Conservation (phyloP, 352 stramenopile species). For the Pythium rishiriense region DNA sequence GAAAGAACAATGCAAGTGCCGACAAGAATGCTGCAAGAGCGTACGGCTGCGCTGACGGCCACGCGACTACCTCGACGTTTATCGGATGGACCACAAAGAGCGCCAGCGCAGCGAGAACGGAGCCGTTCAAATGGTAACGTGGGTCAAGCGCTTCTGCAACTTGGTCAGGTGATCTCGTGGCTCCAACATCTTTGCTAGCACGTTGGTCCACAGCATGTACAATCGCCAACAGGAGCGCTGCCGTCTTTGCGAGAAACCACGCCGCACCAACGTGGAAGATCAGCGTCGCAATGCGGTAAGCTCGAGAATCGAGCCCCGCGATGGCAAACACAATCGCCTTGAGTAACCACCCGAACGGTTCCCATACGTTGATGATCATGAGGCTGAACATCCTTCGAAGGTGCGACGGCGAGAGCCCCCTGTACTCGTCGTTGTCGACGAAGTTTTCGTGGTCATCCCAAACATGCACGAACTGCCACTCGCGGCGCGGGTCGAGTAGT, state of each 20-base stretch:
- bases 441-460: conserved; percentile 73
- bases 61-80: conserved; percentile 66
- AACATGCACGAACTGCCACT: conserved; percentile 49
- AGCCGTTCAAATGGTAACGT: conserved; percentile 22
- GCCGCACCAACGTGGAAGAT: conserved; percentile 40
- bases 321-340: conserved; percentile 48
- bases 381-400: conserved; percentile 52
- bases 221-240: conserved; percentile 31
- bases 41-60: conserved; percentile 74
- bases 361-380: conserved; percentile 65
- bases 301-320: conserved; percentile 39
- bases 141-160: neutral
- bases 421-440: conserved; percentile 47
- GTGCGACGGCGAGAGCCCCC: conserved; percentile 34
- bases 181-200: neutral
- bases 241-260: conserved; percentile 30
- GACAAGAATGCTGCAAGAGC: conserved; percentile 54
- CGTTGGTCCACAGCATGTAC: conserved; percentile 13
- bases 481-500: conserved; percentile 18
- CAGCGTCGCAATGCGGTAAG: conserved; percentile 42
- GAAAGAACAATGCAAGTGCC: conserved; percentile 37
- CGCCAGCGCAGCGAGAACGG: conserved; percentile 38
- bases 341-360: conserved; percentile 64
- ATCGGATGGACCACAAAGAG: conserved; percentile 66
- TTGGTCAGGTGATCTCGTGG: too few relatives aligned